Evolutionary conservation across 1,139 yeast genomes (phyloP).

Genomic region (Candida sp.): DNA sequence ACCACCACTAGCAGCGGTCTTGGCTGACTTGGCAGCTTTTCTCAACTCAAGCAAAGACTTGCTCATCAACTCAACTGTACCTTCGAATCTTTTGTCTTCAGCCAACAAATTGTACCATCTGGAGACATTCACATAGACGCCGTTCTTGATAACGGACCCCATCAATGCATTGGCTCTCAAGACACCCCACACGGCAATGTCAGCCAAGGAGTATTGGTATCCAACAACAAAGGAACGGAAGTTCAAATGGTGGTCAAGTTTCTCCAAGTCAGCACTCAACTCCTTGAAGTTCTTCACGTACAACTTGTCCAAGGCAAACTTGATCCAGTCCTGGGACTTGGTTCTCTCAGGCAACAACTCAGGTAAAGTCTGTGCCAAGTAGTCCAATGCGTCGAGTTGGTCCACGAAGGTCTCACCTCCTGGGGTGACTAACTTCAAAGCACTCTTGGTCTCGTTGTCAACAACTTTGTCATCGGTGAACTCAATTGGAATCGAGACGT

Average conservation of each 20-base stretch:
- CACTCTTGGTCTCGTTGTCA: slow-evolving; percentile 41
- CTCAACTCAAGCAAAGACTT: slow-evolving; percentile 75
- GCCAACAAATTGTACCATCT: slow-evolving; percentile 93
- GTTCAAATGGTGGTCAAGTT: slow-evolving; percentile 80
- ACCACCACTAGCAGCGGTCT: slow-evolving; percentile 50
- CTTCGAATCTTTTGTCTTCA: slow-evolving; percentile 64
- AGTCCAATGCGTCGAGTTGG: slow-evolving; percentile 46
- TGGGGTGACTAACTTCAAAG: slow-evolving; percentile 47
- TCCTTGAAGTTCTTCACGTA: slow-evolving; percentile 88
- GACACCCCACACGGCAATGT: slow-evolving; percentile 92
- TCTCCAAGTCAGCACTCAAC: slow-evolving; percentile 72
- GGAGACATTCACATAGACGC: slow-evolving; percentile 81
- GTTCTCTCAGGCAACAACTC: slow-evolving; percentile 30
- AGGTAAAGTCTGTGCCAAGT: slow-evolving; percentile 53
- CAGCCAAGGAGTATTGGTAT: slow-evolving; percentile 70
- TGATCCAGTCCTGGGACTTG: slow-evolving; percentile 62
- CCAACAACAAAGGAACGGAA: slow-evolving; percentile 83
- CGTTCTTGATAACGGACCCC: slow-evolving; percentile 88
- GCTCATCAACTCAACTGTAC: slow-evolving; percentile 67
- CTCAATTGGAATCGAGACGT: slow-evolving; percentile 57
- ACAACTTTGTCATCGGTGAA: slow-evolving; percentile 66
- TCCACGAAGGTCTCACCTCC: slow-evolving; percentile 50
- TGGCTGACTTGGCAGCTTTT: slow-evolving; percentile 58
- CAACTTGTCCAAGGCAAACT: slow-evolving; percentile 70
- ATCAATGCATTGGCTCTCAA: slow-evolving; percentile 92